Evolutionary conservation across 768 basidiomycete species (phyloP), one percentile per base, ranked within the genome.

Genomic region (Amanita phalloides): DNA sequence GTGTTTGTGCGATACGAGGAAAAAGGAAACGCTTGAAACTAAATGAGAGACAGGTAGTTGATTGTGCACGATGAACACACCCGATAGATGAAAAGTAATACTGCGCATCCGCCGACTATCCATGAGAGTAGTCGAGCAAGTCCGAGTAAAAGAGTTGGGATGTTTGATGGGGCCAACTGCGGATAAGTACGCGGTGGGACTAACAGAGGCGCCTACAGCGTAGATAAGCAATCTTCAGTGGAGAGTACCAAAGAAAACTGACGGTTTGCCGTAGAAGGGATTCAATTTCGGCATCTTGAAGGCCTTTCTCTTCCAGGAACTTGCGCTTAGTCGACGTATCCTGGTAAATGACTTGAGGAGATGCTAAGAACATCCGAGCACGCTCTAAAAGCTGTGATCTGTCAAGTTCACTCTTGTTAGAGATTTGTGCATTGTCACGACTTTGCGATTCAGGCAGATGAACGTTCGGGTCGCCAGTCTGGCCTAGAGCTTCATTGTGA

Each of bases 131-230:
- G 64, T 39, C 84, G 75, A 23, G 70, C 65, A 14, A 82, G 64
- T 2, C 81, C 85, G 9, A 81, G 62, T n/a, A 90, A 66, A 36
- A 89, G 71, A 42, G 73, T 71, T 0, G 86, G 86, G 1, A 90
- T 66, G 57, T 76, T 78, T 3, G 86, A 89, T 2, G 85, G 85
- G 4, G 80, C 77, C 9, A 71, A 75, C 54, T 76, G 77, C 3
- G 86, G 86, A 58, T 90, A 90, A 45, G 82, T 80, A 56, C 84
- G 75, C 0, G 86, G 84, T 17, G 86, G 86, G 33, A 90, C 64
- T 4, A 64, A 53, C 7, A 82, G 85, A n/a, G 62, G 58, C 14
- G 68, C 62, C 70, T 72, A 39, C n/a, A 42, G 39, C 14, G 10
- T 23, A 23, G 36, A 50, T 54, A 32, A 33, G 25, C 9, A 23